Evolutionary conservation across 257 asterid genomes (phyloP), one percentile per base, ranked within the genome.

Genomic region (Perilla frutescens): DNA sequence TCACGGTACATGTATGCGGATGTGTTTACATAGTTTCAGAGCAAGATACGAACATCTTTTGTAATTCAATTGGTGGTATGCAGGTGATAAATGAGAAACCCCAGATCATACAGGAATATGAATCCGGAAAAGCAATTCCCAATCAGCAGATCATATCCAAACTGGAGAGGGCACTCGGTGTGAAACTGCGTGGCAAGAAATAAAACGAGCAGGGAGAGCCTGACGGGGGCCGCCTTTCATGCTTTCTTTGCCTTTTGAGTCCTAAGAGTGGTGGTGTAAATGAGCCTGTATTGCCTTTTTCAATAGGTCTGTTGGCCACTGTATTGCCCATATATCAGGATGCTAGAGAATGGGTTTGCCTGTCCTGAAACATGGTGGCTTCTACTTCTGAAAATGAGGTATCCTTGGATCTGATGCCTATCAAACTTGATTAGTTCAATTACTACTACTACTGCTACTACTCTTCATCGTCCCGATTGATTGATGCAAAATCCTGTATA

Each of bases 151-250:
- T 88, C 82, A 88, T 90, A n/a, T 70, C 91, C 50, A 92, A 92
- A 85, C 89, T 88, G 83, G 98, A 92, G 87, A 88, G 92, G 69
- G 89, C 98, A 43, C 96, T 90, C 44, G 92, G 94, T 72, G 87
- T 47, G 6, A 92, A 87, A 77, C 83, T 92, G 84, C 87, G 96
- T 58, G 96, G 96, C 62, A 92, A 88, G 84, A 90, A 90, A 69
- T 92, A 75, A 87, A 73, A 58, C 12, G 60, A 54, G 43, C 7
- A 41, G 14, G 26, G 26, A 20, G 26, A 20, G 0, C 26, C 26
- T 20, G 26, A 20, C 26, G 1, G 26, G 26, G 26, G 26, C 26
- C 15, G 54, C 70, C 63, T 41, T 60, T 14, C 62, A 81, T 65
- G 34, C 71, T 76, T 68, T 55, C 57, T 40, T 65, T 72, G 62